Base-by-base conservation (phyloP, 768 basidiomycete genomes). In the Boletellus emodensis region DNA sequence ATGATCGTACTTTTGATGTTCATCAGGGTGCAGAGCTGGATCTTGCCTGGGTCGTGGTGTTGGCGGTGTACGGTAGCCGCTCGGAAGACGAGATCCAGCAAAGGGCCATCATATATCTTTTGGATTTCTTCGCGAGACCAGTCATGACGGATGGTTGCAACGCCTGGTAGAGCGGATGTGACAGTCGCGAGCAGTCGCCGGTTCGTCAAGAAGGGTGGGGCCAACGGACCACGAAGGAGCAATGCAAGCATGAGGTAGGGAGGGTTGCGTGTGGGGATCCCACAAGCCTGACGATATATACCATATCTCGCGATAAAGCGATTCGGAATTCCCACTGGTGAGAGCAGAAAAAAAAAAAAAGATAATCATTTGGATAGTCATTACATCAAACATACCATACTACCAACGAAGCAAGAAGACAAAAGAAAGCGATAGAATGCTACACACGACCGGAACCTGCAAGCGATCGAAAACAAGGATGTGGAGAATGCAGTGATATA, bases 21-120 rank as follows among this genome's bases (percentile, higher is more conserved):
- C 88, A 98, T 93, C 28, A 98, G 78, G 4, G 95, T 98, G 61
- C 94, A 97, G 30, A 98, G 79, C 71, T 98, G 95, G 28, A 98
- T 83, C 75, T 96, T 92, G 59, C 71, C 78, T 30, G 94, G 85
- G 71, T 94, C 87, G 58, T 96, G 92, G 67, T 88, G 75, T 62
- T 85, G 79, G 56, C 94, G 77, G 69, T 98, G 95, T 11, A 94
- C 79, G 3, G 80, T 69, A 13, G 93, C 90, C 33, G 95, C 86
- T 44, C 83, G 81, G 69, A 88, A 97, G 53, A 95, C 84, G 47
- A 95, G 84, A 40, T 94, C 89, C 60, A 98, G 80, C 45, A 98
- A 69, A 7, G 95, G 90, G 4, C 76, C 75, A 67, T 96, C 83
- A 64, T 90, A 98, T 48, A 97, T 85, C 46, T 77, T 69, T 65